Conservation (phyloP, 176 grass and related monocot species). For the Puccinellia tenuiflora region DNA sequence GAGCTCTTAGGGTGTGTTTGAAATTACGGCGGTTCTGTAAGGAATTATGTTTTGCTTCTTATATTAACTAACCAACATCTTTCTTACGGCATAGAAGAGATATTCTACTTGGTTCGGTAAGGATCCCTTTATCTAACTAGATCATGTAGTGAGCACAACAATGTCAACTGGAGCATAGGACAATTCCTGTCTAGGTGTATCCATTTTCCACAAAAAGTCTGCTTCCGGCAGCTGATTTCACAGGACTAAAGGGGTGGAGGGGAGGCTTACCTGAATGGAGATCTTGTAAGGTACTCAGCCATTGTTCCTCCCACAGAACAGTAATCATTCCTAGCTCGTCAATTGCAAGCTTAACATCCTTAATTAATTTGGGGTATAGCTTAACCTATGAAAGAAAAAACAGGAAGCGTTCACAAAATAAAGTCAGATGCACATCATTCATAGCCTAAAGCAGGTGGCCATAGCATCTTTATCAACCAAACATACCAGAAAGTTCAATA, state of each 20-base stretch:
- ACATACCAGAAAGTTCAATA: conserved; percentile 76
- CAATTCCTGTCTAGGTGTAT: conserved; percentile 1
- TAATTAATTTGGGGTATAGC: conserved; percentile 82
- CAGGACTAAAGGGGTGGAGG: not conserved
- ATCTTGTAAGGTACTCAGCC: conserved; percentile 99
- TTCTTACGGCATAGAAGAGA: not conserved
- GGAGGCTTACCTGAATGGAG: conserved; percentile 83
- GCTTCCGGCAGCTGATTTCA: not conserved
- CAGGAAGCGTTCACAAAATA: not conserved
- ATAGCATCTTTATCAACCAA: not conserved
- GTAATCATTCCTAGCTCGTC: conserved; percentile 93
- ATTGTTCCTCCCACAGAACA: conserved; percentile 99
- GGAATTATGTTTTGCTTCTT: conserved; percentile 2
- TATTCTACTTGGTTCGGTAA: not conserved
- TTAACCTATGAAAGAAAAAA: conserved; percentile 55
- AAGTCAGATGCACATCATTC: not conserved
- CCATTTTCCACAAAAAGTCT: conserved; percentile 15
- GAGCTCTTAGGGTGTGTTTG: not conserved
- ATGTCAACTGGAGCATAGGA: not conserved
- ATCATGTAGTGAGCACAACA: not conserved
- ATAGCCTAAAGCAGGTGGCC: conserved; percentile 20
- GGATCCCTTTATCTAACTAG: not conserved
- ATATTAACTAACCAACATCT: conserved; percentile 8
- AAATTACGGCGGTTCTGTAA: not conserved
- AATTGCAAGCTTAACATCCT: conserved; percentile 92